phyloP scores from a whole-genome alignment of 768 basidiomycete genomes.

The Boletus speciosus region DNA sequence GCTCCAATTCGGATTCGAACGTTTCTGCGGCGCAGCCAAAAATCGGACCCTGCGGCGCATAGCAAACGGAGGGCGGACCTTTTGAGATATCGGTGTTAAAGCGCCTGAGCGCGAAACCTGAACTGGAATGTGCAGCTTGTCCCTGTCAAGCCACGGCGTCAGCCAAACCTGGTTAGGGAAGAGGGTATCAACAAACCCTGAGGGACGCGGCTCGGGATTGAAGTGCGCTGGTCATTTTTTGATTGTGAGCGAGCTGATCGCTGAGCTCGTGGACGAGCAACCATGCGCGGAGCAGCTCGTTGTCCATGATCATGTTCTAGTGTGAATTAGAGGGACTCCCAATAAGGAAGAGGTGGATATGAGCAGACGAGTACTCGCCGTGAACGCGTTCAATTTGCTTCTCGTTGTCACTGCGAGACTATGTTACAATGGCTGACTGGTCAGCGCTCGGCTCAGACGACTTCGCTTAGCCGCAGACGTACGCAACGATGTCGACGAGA shows the following conservation, averaged over 20 bases:
- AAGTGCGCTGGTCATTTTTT: constrained; percentile 65
- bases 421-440: neutral
- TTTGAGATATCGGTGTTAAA: constrained; percentile 87
- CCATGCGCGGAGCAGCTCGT: constrained; percentile 73
- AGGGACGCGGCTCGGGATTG: constrained; percentile 66
- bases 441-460: neutral
- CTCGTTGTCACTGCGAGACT: neutral
- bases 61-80: constrained; percentile 42
- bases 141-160: constrained; percentile 40
- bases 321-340: neutral
- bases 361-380: constrained; percentile 8
- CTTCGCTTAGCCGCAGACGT: neutral
- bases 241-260: constrained; percentile 79
- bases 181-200: constrained; percentile 50
- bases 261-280: constrained; percentile 77
- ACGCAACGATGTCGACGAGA: neutral
- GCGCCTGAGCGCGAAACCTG: constrained; percentile 76
- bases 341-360: constrained; percentile 2
- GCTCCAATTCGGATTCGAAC: constrained; percentile 91
- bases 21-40: constrained; percentile 52
- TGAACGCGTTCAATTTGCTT: neutral
- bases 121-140: constrained; percentile 68
- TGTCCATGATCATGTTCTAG: constrained; percentile 49
- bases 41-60: constrained; percentile 12
- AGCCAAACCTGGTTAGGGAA: constrained; percentile 8